These are phyloP conservation scores for Glarea lozoyensis DNA, from an alignment of 495 filamentous ascomycete species.

Conservation along the genomic window DNA sequence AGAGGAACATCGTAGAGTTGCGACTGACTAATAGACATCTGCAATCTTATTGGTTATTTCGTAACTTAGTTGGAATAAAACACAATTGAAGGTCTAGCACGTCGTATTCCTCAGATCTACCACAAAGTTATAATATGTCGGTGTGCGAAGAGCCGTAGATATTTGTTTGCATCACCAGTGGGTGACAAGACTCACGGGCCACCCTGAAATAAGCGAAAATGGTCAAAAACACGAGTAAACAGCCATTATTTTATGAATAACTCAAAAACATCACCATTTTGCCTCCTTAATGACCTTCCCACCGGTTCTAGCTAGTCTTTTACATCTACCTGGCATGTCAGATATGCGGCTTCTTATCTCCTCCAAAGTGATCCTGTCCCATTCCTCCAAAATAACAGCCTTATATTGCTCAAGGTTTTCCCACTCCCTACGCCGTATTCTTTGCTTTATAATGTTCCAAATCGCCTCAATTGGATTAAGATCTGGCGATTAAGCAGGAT, in stretches of 20 bases:
- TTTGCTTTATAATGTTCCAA: conserved; percentile 7
- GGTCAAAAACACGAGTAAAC: neutral
- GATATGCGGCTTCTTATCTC: conserved; percentile 1
- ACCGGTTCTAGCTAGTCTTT: neutral
- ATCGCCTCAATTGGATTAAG: conserved; percentile 8
- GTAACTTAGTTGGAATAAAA: no score
- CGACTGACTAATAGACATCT: no score
- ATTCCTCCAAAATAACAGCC: conserved; percentile 4
- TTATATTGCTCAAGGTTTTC: conserved; percentile 1
- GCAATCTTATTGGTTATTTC: no score
- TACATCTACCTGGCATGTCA: conserved; percentile 1
- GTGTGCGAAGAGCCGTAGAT: no score
- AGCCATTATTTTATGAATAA: neutral
- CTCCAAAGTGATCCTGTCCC: conserved; percentile 4
- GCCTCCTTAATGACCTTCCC: conserved; percentile 3
- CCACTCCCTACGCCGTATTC: neutral
- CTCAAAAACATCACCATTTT: neutral
- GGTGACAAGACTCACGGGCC: neutral
- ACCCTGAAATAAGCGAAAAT: neutral
- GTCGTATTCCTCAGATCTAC: no score
- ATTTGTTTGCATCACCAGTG: no score
- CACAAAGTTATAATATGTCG: no score
- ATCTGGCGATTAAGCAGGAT: conserved; percentile 9
- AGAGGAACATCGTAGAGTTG: no score
- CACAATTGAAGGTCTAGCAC: no score